A percentile compares a stretch with the other conserved stretches of the same genome.
These are phyloP conservation scores for Myxozyma melibiosi DNA, from an alignment of 805 yeast genomes.

Conservation along the genomic window DNA sequence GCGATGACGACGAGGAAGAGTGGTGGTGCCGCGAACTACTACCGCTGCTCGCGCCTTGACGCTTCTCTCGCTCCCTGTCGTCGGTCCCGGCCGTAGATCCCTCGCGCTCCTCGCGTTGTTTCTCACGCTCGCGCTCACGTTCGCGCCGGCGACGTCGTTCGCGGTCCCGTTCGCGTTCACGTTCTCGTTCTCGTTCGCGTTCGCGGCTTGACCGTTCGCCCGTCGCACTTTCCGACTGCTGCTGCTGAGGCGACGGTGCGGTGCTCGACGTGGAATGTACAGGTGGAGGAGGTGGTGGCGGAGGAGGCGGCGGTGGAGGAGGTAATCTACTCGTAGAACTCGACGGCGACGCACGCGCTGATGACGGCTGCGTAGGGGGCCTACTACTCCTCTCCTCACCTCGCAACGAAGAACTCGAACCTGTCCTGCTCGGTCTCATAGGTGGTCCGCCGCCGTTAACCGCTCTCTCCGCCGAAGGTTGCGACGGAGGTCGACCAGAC, in stretches of 20 bases:
- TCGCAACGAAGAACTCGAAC: neutral
- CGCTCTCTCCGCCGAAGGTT: neutral
- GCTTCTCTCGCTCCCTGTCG: conserved; percentile 11
- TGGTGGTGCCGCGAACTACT: conserved; percentile 2
- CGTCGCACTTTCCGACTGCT: neutral
- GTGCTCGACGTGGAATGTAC: neutral
- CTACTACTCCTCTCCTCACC: neutral
- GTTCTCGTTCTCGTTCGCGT: conserved; percentile 7
- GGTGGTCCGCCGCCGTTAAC: neutral
- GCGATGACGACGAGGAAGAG: neutral
- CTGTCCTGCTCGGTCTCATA: neutral
- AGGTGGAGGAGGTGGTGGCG: conserved; percentile 1
- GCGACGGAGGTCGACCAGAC: too few species aligned
- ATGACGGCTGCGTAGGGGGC: neutral
- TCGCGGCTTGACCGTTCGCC: conserved; percentile 2
- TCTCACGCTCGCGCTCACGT: neutral
- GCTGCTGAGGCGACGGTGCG: neutral
- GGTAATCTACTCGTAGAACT: neutral
- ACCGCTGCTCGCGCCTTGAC: neutral
- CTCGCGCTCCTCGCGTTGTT: conserved; percentile 24
- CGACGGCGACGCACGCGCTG: neutral
- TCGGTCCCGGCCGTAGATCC: conserved; percentile 13
- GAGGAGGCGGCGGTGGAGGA: neutral
- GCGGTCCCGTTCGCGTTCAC: conserved; percentile 10
- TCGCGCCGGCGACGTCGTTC: conserved; percentile 14